A percentile compares a stretch with the other conserved stretches of the same genome.
Conservation (phyloP, 116 monocot species). For the Iris pallida region DNA sequence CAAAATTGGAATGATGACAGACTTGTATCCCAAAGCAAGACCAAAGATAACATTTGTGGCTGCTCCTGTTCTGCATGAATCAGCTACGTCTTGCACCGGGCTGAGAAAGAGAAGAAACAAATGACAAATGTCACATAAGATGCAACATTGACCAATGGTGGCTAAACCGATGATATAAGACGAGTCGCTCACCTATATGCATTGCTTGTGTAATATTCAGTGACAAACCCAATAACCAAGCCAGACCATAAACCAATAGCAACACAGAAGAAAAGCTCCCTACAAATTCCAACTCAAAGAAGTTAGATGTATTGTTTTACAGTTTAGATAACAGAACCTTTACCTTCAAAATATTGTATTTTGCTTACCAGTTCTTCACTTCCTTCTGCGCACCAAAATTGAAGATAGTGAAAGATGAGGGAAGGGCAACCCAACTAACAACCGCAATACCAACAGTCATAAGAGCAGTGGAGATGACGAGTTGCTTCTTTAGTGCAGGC, state of each 20-base stretch:
- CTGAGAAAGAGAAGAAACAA: constrained; percentile 23
- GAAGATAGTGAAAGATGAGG: constrained; percentile 41
- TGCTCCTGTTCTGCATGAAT: constrained; percentile 94
- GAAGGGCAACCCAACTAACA: constrained; percentile 40
- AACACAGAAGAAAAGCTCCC: constrained; percentile 70
- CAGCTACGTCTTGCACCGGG: constrained; percentile 94
- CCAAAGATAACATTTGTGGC: constrained; percentile 95
- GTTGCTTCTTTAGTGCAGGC: constrained; percentile 45
- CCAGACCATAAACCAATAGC: constrained; percentile 56
- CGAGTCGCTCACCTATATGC: constrained; percentile 39
- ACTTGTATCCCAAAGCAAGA: constrained; percentile 92
- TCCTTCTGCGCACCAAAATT: constrained; percentile 46
- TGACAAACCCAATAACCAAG: constrained; percentile 51
- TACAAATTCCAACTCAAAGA: constrained; percentile 14
- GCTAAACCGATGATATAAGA: neutral
- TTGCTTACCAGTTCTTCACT: constrained; percentile 47
- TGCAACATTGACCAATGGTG: no score
- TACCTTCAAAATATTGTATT: neutral
- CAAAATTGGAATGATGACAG: constrained; percentile 92
- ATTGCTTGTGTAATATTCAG: constrained; percentile 72
- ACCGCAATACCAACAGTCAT: constrained; percentile 53
- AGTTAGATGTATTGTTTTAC: no score
- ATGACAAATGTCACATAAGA: no score
- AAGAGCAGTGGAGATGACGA: constrained; percentile 43
- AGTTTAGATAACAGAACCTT: neutral